Evolutionary conservation across 176 grass and related monocot species (phyloP).

Genomic region (Aegilops speltoides): DNA sequence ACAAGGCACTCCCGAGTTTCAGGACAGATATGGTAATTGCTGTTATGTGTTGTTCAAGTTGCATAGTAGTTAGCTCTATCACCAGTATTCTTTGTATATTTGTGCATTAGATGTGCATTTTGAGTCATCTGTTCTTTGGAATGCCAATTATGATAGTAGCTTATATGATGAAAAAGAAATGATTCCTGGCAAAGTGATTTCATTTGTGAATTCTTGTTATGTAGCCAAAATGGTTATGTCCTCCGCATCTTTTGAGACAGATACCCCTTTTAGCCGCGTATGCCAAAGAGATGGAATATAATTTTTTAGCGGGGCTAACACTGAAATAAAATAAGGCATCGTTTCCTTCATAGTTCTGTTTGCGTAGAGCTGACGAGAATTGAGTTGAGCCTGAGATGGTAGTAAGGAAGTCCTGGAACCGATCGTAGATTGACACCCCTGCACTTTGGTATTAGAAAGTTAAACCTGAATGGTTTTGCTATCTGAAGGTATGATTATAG

Average conservation of each 20-base stretch:
- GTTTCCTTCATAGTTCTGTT: not conserved
- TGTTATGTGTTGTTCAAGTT: not conserved
- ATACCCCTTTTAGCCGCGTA: not conserved
- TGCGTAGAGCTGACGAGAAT: not conserved
- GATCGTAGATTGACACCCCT: not conserved
- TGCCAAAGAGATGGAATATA: not conserved
- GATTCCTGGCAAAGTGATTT: not conserved
- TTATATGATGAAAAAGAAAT: conserved; percentile 9
- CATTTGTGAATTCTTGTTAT: not conserved
- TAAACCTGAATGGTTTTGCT: not conserved
- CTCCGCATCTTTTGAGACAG: not conserved
- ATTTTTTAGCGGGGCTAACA: not conserved
- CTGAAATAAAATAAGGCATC: not conserved
- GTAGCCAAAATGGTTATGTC: not conserved
- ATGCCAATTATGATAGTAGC: not conserved
- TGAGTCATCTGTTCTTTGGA: not conserved
- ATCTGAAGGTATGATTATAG: not conserved
- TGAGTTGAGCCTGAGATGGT: not conserved
- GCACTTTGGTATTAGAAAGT: conserved; percentile 16
- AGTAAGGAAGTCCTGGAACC: not conserved
- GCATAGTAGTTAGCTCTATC: not conserved
- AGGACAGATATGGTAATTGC: conserved; percentile 95
- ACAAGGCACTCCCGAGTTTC: conserved; percentile 99
- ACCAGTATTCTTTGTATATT: not conserved
- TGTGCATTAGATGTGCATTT: conserved; percentile 7